These are phyloP conservation scores for Helianthus annuus DNA, from an alignment of 129 eudicot genomes.

Conservation along the genomic window DNA sequence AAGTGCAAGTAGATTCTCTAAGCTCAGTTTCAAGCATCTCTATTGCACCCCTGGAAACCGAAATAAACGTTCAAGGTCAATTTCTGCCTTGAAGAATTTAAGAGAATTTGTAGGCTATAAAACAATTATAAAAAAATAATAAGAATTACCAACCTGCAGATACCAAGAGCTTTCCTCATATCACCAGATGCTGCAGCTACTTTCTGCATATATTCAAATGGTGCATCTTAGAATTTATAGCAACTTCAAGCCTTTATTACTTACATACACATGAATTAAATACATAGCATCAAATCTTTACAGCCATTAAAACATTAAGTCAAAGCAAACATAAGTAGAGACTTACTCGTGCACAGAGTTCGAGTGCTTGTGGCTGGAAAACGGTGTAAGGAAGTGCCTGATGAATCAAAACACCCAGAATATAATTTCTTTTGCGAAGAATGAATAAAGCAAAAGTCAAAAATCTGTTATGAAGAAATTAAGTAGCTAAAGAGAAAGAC, in stretches of 20 bases:
- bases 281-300: no score
- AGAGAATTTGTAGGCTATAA: background rate
- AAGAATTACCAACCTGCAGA: slow-evolving; percentile 72
- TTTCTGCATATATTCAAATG: slow-evolving; percentile 54
- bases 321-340: slow-evolving; percentile 4
- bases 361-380: slow-evolving; percentile 93
- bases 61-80: slow-evolving; percentile 1
- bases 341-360: slow-evolving; percentile 95
- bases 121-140: background rate
- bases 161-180: slow-evolving; percentile 94
- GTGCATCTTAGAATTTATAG: background rate
- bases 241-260: background rate
- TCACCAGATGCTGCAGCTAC: slow-evolving; percentile 99
- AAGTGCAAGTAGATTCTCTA: slow-evolving; percentile 42
- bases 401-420: slow-evolving; percentile 18
- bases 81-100: background rate
- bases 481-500: slow-evolving; percentile 15
- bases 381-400: slow-evolving; percentile 78
- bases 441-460: background rate
- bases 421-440: background rate
- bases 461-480: background rate
- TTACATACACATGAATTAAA: background rate
- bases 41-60: slow-evolving; percentile 82
- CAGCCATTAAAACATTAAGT: background rate
- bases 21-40: slow-evolving; percentile 78